Evolutionary conservation across 1,284 basidiomycete genomes (phyloP).

Genomic region (Ganoderma meredithae): DNA sequence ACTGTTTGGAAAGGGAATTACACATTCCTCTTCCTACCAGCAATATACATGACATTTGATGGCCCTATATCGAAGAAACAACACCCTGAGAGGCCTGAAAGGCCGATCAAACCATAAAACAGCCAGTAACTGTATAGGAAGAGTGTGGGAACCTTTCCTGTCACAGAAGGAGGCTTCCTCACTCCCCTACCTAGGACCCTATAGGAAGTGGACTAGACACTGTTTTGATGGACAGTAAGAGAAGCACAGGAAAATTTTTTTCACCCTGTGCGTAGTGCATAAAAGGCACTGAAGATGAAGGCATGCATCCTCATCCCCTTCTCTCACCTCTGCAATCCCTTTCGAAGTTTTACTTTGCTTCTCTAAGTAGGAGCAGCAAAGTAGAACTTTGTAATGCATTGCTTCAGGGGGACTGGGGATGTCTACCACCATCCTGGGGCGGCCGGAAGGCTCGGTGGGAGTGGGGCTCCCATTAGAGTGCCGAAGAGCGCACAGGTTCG

Average conservation of each 20-base stretch:
- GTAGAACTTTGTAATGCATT: background rate
- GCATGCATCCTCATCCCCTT: background rate
- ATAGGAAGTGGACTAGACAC: background rate
- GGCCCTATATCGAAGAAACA: background rate
- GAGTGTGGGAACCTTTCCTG: background rate
- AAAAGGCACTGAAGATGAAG: background rate
- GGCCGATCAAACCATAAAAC: constrained; percentile 3
- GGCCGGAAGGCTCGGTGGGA: background rate
- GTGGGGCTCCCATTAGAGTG: background rate
- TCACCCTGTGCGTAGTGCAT: background rate
- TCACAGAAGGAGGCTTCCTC: background rate
- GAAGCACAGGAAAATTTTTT: background rate
- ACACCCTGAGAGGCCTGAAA: background rate
- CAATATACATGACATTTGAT: background rate
- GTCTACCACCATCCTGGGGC: background rate
- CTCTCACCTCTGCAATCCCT: background rate
- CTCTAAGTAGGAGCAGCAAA: background rate
- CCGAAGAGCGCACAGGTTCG: background rate
- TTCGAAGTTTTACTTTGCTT: background rate
- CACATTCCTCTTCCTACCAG: background rate
- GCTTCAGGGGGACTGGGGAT: background rate
- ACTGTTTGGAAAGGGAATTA: background rate
- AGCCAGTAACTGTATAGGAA: background rate
- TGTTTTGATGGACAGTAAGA: background rate
- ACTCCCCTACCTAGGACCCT: background rate